A percentile compares a stretch with the other conserved stretches of the same genome.
These are phyloP conservation scores for Penicillium silybi DNA, from an alignment of 495 filamentous ascomycete species.

Conservation along the genomic window DNA sequence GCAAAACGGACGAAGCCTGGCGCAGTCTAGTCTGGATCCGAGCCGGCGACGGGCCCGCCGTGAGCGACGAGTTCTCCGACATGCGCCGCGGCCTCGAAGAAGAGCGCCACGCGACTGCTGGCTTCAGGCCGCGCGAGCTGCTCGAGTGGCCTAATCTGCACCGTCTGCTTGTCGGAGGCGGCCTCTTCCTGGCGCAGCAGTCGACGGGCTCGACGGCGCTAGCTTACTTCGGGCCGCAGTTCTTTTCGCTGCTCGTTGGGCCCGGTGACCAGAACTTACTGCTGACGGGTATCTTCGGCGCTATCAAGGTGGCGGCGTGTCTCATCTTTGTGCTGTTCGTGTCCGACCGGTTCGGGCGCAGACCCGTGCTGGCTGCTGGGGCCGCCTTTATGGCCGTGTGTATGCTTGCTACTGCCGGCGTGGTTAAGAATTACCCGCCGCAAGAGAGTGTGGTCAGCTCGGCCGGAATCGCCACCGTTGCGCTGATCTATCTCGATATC, in stretches of 20 bases:
- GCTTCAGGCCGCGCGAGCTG: slow-evolving; percentile 39
- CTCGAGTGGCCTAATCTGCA: slow-evolving; percentile 40
- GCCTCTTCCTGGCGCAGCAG: slow-evolving; percentile 46
- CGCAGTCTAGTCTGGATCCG: slow-evolving; percentile 49
- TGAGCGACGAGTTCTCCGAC: slow-evolving; percentile 43
- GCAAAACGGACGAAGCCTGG: slow-evolving; percentile 39
- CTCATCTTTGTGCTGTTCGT: slow-evolving; percentile 49
- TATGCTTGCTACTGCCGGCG: slow-evolving; percentile 53
- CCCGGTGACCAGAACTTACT: slow-evolving; percentile 36
- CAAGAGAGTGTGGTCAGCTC: slow-evolving; percentile 33
- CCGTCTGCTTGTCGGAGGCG: slow-evolving; percentile 37
- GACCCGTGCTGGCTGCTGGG: slow-evolving; percentile 48
- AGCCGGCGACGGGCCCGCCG: slow-evolving; percentile 27
- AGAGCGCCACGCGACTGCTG: slow-evolving; percentile 39
- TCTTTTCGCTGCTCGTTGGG: slow-evolving; percentile 52
- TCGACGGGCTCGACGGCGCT: slow-evolving; percentile 52
- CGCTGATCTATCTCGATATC: slow-evolving; percentile 49
- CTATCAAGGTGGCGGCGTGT: slow-evolving; percentile 48
- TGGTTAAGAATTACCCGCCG: slow-evolving; percentile 49
- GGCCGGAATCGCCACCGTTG: slow-evolving; percentile 40
- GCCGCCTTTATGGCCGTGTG: slow-evolving; percentile 48
- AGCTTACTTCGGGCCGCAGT: slow-evolving; percentile 51
- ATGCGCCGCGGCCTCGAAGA: slow-evolving; percentile 43
- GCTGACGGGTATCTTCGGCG: slow-evolving; percentile 49
- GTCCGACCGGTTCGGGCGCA: slow-evolving; percentile 55